Evolutionary conservation across 1,284 basidiomycete genomes (phyloP), one percentile per base, ranked within the genome.

Genomic region (Grifola frondosa): DNA sequence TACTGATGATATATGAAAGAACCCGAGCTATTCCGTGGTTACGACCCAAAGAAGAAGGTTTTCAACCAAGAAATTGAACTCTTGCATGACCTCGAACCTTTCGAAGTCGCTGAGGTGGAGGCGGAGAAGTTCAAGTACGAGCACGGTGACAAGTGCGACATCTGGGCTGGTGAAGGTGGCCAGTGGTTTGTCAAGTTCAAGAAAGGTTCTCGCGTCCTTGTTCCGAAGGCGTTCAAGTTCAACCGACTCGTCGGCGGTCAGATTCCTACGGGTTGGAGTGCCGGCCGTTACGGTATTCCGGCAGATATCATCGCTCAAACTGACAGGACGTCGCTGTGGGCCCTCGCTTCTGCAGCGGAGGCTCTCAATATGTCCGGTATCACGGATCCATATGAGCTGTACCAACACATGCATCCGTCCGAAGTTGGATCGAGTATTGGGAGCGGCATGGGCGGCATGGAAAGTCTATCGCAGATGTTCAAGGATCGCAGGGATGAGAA

Each of bases 151-250:
- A 96, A 94, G 64, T 96, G 93, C 62, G 94, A 99, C 62, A 82
- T 91, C 58, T 97, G 94, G 92, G 86, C 84, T 7, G 85, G 82
- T 33, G 87, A 88, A 57, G 88, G 89, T 15, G 92, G 90, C 25
- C 91, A 95, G 62, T 97, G 90, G 90, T 93, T 91, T 58, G 93
- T 95, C 61, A 97, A 97, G 70, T 88, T 99, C 78, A 98, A 98
- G 84, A 97, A 95, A 73, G 97, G 96, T 43, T 94, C 96, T 10
- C 87, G 93, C 43, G 77, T 99, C 57, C 79, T 89, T 54, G 85
- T 98, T 36, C 96, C 96, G 48, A 99, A 99, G 73, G 89, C 96
- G 3, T 86, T 98, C 78, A 82, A 80, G 59, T 99, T 99, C 76
- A 91, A 86, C 65, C 90, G 96, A 44, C 81, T 90, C 37, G 96